phyloP scores from a whole-genome alignment of 2,329 filamentous ascomycete species.

The Phialophora verrucosa region DNA sequence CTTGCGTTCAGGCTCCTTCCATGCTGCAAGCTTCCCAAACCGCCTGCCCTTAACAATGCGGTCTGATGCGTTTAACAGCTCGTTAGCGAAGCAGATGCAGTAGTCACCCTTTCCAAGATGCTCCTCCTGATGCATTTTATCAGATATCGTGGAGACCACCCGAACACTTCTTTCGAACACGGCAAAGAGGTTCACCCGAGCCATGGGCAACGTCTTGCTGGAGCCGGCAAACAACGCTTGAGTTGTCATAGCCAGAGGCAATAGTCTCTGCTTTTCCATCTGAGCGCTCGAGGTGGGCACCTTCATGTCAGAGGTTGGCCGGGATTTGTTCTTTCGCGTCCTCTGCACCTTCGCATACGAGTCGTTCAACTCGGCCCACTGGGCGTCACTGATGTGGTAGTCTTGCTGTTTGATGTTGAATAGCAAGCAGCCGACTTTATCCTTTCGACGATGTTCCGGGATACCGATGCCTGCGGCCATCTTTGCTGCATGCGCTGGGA shows the following conservation, averaged over 20 bases:
- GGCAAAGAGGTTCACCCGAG: constrained; percentile 40
- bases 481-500: constrained; percentile 41
- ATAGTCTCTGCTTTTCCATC: constrained; percentile 5
- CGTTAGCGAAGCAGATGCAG: constrained; percentile 41
- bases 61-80: constrained; percentile 39
- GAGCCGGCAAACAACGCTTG: constrained; percentile 1
- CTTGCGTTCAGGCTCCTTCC: constrained; percentile 37
- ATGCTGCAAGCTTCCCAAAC: constrained; percentile 30
- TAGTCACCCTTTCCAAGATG: constrained; percentile 33
- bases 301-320: neutral
- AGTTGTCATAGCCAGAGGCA: neutral
- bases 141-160: constrained; percentile 39
- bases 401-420: constrained; percentile 40
- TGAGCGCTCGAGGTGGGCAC: constrained; percentile 6
- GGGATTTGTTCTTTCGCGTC: neutral
- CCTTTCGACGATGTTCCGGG: constrained; percentile 18
- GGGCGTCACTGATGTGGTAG: constrained; percentile 33
- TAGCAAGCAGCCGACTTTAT: constrained; percentile 32
- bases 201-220: constrained; percentile 29
- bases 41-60: constrained; percentile 34
- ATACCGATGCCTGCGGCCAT: constrained; percentile 40
- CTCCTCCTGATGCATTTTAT: constrained; percentile 37
- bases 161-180: constrained; percentile 38
- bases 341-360: neutral
- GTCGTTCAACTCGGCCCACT: constrained; percentile 19